Base-by-base conservation (phyloP, 2,329 filamentous ascomycete genomes). In the Volutella citrinella region DNA sequence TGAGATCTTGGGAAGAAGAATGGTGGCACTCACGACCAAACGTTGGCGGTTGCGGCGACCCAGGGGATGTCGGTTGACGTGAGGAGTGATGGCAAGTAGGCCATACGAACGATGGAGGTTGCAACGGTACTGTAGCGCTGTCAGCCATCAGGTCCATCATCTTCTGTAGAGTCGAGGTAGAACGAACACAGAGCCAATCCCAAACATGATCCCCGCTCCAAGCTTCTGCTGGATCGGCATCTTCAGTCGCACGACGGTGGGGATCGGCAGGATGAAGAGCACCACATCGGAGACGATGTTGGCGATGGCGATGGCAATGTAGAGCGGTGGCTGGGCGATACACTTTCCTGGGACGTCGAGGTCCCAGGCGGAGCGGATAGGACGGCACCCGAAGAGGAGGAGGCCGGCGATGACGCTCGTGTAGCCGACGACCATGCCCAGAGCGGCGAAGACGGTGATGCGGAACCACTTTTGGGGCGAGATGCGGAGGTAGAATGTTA, bases 231-330 rank as follows among this genome's bases (percentile, higher is more conserved):
- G 60, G 20, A 43, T 40, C 0, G 66, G 65, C 43, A 74, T 63
- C 29, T 66, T 65, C 4, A 74, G 45, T 1, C 51, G 54, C 22
- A 65, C 45, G 2, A 74, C 55, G 18, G 66, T 66, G 0, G 63
- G 64, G 12, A 73, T 62, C 0, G 69, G 70, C 4, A 74, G 52
- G 0, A 59, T 42, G 27, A 69, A 67, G 6, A 70, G 62, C 12
- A 72, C 38, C 1, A 74, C 34, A 40, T 74, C 69, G 1, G 69
- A 70, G 6, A 65, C 36, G 17, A 73, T 68, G 29, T 71, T 71
- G 12, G 65, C 53, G 2, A 61, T 62, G 0, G 70, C 68, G n/a
- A 69, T 70, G 14, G 64, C 57, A 16, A 73, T 63, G 42, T 73
- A 73, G 28, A 74, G 61, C 2, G 63, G 52, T 4, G 67, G 59